Evolutionary conservation across 2,329 filamentous ascomycete genomes (phyloP), one percentile per base, ranked within the genome.

Genomic region (Camptophora hylomeconis): DNA sequence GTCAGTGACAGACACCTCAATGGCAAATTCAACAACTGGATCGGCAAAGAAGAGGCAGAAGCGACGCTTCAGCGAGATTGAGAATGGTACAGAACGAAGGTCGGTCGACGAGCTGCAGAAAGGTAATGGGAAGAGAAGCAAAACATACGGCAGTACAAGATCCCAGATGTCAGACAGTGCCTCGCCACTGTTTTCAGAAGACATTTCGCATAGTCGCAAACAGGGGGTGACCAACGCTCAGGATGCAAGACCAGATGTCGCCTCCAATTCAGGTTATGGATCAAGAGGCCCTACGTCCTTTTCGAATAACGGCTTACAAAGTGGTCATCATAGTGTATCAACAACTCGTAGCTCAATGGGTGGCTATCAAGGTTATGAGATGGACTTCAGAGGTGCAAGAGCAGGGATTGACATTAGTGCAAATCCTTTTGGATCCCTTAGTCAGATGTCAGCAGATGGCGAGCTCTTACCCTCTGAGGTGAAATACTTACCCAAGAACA

Each of bases 401-500:
- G 30, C 32, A 13, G 40, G 36, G 1, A 17, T 41, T 6, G 32
- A 40, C 16, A 25, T 38, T 17, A 36, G 30, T 27, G 17, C 35
- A 10, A 45, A 45, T 22, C 42, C 41, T 3, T 45, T 45, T 21
- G 42, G 42, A 14, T 26, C 32, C 1, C n/a, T 36, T n/a, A 41
- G 32, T 20, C 42, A 45, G 21, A 25, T 32, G 3, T 41, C 38
- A 12, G n/a, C 35, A 11, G 30, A 29, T 23, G 37, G 34, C 10
- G 35, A 38, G 5, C 18, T 18, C 3, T 30, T 34, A 15, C 24
- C 24, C 11, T 25, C 24, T 8, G 25, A 28, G 28, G 30, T 15
- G 8, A 30, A 17, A 8, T 20, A 17, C n/a, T 8, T 22, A 5
- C 13, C 13, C 10, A 17, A 16, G 13, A 18, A 30, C 21, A 30